phyloP scores from a whole-genome alignment of 2,329 filamentous ascomycete genomes.

The Aspergillus puulaauensis region DNA sequence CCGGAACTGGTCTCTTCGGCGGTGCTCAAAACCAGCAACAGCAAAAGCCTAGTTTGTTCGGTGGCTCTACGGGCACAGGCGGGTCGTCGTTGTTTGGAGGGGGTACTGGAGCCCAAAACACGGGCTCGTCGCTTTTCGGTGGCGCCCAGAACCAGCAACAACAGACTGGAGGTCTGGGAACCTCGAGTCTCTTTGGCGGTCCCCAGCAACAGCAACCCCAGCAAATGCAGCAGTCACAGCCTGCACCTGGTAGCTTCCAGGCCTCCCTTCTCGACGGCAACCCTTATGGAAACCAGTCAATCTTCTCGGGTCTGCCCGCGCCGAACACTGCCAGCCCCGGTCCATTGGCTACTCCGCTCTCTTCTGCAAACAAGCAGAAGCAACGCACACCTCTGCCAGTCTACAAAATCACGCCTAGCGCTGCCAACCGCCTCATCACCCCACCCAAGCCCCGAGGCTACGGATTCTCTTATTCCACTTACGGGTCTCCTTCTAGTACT shows the following conservation, averaged over 20 bases:
- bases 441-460: slow-evolving; percentile 80
- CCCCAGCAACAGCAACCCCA: slow-evolving; percentile 55
- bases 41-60: slow-evolving; percentile 59
- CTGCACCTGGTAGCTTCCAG: slow-evolving; percentile 55
- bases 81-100: slow-evolving; percentile 45
- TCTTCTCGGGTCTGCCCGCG: slow-evolving; percentile 73
- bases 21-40: slow-evolving; percentile 50
- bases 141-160: slow-evolving; percentile 40
- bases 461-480: slow-evolving; percentile 90
- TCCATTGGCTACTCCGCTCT: slow-evolving; percentile 86
- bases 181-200: slow-evolving; percentile 54
- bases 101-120: slow-evolving; percentile 24
- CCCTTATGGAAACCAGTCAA: slow-evolving; percentile 83
- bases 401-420: slow-evolving; percentile 81
- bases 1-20: slow-evolving; percentile 46
- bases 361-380: slow-evolving; percentile 71
- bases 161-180: slow-evolving; percentile 31
- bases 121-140: slow-evolving; percentile 60
- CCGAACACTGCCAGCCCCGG: slow-evolving; percentile 70
- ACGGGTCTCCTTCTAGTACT: slow-evolving; percentile 74
- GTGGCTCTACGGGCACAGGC: slow-evolving; percentile 40
- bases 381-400: slow-evolving; percentile 79
- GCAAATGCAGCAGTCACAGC: slow-evolving; percentile 46
- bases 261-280: slow-evolving; percentile 80
- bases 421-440: slow-evolving; percentile 75